A percentile compares a stretch with the other conserved stretches of the same genome.
Evolutionary conservation across 83 land plant genomes (phyloP).

Genomic region (Diphasiastrum complanatum): DNA sequence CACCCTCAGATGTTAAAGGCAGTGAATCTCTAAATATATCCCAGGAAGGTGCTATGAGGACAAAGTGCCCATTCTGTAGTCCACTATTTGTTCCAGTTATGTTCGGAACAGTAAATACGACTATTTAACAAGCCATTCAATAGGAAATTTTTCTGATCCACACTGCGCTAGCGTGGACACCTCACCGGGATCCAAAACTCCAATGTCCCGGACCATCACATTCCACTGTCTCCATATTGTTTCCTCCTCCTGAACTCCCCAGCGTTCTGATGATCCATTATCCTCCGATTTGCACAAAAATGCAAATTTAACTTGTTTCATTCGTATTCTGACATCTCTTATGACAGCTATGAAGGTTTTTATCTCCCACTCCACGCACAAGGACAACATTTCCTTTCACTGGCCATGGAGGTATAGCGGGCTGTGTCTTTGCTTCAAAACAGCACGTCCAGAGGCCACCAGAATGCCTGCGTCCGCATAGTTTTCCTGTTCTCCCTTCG

Average conservation of each 20-base stretch:
- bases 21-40: no score
- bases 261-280: background rate
- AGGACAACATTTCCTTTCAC: constrained; percentile 8
- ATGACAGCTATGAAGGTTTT: constrained; percentile 5
- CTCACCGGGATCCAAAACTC: constrained; percentile 2
- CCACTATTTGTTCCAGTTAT: no score
- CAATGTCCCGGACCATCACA: constrained; percentile 5
- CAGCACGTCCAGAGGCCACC: no score
- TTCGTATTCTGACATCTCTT: constrained; percentile 11
- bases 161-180: background rate
- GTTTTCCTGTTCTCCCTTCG: no score
- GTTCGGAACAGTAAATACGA: background rate
- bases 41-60: no score
- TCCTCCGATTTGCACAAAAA: background rate
- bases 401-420: constrained; percentile 12
- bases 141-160: constrained; percentile 6
- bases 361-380: constrained; percentile 4
- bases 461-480: no score
- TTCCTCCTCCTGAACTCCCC: constrained; percentile 7
- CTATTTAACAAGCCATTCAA: constrained; percentile 5
- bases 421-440: background rate
- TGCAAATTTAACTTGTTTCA: constrained; percentile 3
- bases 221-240: constrained; percentile 11
- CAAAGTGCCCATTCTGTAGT: no score
- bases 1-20: no score